Conservation (phyloP, 1,284 basidiomycete species). For the Polyporus tsugae region DNA sequence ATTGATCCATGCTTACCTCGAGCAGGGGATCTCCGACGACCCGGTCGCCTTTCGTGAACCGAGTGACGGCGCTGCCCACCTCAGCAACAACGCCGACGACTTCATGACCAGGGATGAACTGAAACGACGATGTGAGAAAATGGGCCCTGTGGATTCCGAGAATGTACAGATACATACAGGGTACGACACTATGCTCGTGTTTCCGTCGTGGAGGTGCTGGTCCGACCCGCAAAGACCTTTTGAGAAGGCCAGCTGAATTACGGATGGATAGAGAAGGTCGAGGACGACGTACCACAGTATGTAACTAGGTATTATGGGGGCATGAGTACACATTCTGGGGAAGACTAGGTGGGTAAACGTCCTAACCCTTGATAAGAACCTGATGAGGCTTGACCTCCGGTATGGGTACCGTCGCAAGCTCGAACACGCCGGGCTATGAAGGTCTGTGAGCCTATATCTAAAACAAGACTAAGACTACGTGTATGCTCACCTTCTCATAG, state of each 20-base stretch:
- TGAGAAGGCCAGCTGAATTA: not conserved
- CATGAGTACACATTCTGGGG: not conserved
- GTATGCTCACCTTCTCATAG: slow-evolving; percentile 47
- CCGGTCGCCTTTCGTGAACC: slow-evolving; percentile 77
- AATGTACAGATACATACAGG: slow-evolving; percentile 7
- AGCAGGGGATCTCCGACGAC: slow-evolving; percentile 78
- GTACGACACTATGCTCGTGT: not conserved
- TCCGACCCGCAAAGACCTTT: not conserved
- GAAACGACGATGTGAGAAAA: slow-evolving; percentile 3
- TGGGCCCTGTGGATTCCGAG: not conserved
- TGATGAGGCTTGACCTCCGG: slow-evolving; percentile 70
- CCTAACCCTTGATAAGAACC: slow-evolving; percentile 72
- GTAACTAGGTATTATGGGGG: not conserved
- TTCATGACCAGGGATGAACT: slow-evolving; percentile 85
- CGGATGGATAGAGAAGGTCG: not conserved
- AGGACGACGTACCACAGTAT: not conserved
- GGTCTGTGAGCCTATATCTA: not conserved
- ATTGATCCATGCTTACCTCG: slow-evolving; percentile 53
- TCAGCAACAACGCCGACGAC: slow-evolving; percentile 74
- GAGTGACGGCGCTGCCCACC: slow-evolving; percentile 75
- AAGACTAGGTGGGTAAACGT: not conserved
- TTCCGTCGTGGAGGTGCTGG: not conserved
- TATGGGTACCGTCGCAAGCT: slow-evolving; percentile 67
- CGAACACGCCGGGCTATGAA: slow-evolving; percentile 65
- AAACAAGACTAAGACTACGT: not conserved